phyloP scores from a whole-genome alignment of 495 filamentous ascomycete genomes.

The Tuber melanosporum region DNA sequence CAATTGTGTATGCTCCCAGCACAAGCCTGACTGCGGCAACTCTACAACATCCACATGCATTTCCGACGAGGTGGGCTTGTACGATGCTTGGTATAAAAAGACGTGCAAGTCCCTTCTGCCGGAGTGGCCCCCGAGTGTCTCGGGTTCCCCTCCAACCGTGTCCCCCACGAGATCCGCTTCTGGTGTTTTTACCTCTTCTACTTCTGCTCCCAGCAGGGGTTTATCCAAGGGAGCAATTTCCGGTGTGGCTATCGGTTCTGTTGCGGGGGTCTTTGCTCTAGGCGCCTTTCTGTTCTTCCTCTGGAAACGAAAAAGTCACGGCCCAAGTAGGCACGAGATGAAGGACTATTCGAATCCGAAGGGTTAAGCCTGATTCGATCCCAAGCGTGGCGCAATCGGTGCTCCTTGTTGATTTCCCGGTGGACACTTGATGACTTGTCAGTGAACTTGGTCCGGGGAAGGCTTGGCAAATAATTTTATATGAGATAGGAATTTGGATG shows the following conservation, averaged over 20 bases:
- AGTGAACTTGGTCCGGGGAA: neutral
- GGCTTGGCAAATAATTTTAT: neutral
- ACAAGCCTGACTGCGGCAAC: neutral
- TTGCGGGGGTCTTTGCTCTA: neutral
- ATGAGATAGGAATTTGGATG: neutral
- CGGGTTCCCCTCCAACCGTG: no score
- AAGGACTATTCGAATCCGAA: neutral
- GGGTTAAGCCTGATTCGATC: neutral
- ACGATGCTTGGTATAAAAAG: constrained; percentile 5
- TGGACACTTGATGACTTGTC: neutral
- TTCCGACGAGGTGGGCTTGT: neutral
- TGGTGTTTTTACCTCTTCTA: no score
- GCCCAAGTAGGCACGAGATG: neutral
- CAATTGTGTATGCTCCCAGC: constrained; percentile 12
- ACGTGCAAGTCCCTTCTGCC: neutral
- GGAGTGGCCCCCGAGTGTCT: neutral
- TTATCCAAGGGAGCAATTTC: neutral
- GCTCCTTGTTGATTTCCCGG: neutral
- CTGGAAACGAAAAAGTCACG: neutral
- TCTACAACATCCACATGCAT: neutral
- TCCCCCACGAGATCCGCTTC: neutral
- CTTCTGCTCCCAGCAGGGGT: no score
- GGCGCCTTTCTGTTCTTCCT: neutral
- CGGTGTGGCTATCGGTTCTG: neutral
- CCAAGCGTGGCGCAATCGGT: neutral